phyloP scores from a whole-genome alignment of 2,329 filamentous ascomycete species.

The Pseudonectria buxi region DNA sequence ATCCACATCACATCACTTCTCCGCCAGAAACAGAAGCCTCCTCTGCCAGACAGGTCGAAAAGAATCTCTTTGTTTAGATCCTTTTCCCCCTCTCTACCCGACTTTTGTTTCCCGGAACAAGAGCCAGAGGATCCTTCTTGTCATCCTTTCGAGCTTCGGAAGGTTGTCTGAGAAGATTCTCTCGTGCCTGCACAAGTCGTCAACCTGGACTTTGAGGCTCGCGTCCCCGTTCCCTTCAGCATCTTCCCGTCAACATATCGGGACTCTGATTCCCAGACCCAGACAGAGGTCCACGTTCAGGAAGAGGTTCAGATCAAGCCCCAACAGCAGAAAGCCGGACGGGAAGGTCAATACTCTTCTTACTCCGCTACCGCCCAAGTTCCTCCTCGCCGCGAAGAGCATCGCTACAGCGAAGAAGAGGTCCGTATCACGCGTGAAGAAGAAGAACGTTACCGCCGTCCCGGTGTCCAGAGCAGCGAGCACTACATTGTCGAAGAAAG shows the following conservation, averaged over 20 bases:
- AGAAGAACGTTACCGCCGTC: slow-evolving; percentile 70
- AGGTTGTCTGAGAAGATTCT: slow-evolving; percentile 59
- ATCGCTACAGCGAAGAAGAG: slow-evolving; percentile 73
- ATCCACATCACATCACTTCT: slow-evolving; percentile 25
- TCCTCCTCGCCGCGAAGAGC: slow-evolving; percentile 56
- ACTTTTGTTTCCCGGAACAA: slow-evolving; percentile 52
- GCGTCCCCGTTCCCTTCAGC: slow-evolving; percentile 98
- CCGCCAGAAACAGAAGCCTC: slow-evolving; percentile 15
- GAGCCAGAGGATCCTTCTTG: slow-evolving; percentile 62
- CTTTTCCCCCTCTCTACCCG: slow-evolving; percentile 33
- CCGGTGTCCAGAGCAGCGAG: slow-evolving; percentile 50
- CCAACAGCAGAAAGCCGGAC: slow-evolving; percentile 77
- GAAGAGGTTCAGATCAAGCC: slow-evolving; percentile 85
- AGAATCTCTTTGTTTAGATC: slow-evolving; percentile 25
- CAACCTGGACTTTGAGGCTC: slow-evolving; percentile 99
- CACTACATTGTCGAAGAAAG: slow-evolving; percentile 41
- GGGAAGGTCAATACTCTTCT: slow-evolving; percentile 91
- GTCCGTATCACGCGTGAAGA: slow-evolving; percentile 73
- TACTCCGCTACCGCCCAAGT: slow-evolving; percentile 54
- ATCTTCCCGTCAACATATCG: slow-evolving; percentile 99
- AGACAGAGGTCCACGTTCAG: slow-evolving; percentile 58
- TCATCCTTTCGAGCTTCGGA: slow-evolving; percentile 61
- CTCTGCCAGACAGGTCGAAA: slow-evolving; percentile 26
- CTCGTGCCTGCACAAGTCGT: slow-evolving; percentile 66
- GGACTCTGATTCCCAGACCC: slow-evolving; percentile 45